Percentiles rank a stretch among this genome's conserved stretches.
These are phyloP conservation scores for Euptelea pleiosperma DNA, from an alignment of 164 flowering plant species.

Conservation along the genomic window DNA sequence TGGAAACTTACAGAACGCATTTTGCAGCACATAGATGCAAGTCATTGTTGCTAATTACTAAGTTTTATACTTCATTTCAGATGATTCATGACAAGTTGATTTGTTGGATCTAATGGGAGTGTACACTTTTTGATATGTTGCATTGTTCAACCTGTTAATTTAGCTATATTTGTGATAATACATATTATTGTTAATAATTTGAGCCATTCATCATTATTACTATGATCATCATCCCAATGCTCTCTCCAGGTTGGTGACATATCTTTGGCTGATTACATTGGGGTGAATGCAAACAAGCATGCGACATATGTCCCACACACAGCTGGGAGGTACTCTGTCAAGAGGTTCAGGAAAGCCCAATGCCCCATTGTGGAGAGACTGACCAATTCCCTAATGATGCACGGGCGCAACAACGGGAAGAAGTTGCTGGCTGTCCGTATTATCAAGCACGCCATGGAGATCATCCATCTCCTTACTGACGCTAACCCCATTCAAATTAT, in stretches of 20 bases:
- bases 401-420: conserved; percentile 29
- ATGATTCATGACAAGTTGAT: no score
- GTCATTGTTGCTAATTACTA: no score
- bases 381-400: no score
- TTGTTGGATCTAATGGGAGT: no score
- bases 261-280: conserved; percentile 25
- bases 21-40: no score
- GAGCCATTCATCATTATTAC: no score
- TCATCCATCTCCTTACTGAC: conserved; percentile 26
- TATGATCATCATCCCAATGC: no score
- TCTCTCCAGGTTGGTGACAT: conserved; percentile 27
- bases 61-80: no score
- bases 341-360: conserved; percentile 29
- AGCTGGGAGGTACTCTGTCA: conserved; percentile 28
- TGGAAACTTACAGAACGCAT: no score
- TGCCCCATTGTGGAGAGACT: conserved; percentile 31
- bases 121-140: not conserved
- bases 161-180: no score
- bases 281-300: conserved; percentile 21
- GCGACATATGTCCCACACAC: conserved; percentile 30
- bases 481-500: conserved; percentile 29
- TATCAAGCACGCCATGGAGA: conserved; percentile 29
- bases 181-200: no score
- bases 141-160: no score
- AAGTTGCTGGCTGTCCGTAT: conserved; percentile 29